Base-by-base conservation (phyloP, 2,329 filamentous ascomycete species). In the Fusarium caatingaense region DNA sequence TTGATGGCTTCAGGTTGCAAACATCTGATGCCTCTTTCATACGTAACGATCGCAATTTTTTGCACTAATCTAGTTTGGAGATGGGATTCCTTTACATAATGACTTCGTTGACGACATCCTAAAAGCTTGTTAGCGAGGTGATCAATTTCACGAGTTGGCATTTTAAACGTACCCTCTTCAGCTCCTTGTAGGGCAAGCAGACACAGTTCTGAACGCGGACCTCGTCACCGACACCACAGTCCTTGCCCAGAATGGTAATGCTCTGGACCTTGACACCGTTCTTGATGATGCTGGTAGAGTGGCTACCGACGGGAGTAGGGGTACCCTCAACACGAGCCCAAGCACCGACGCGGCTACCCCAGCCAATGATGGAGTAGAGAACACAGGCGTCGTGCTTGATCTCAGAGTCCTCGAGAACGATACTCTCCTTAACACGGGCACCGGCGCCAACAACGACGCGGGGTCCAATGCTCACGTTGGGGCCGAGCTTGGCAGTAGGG, bases 211-310 rank as follows among this genome's bases (percentile, higher is more conserved):
- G 95, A 74, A 99, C 94, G 68, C 94, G 89, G 13, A 98, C 91
- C 82, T 98, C 96, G 76, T 99, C 96, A 6, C 92, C 94, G 30
- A 98, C 96, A 59, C 86, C 89, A 77, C 95, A 98, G 81, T 99
- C 96, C 86, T 98, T 98, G 78, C 95, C 95, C 68, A 99, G 82
- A 73, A 98, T 99, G 48, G 95, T 98, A 78, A 98, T 96, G 81
- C 93, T 97, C 86, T 98, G 96, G 54, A 99, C 96, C 86, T 98
- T 98, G 81, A 98, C 91, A 54, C 96, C 96, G 77, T 98, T 97
- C 89, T 98, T 98, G 81, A 98, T 87, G 76, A 98, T 94, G 82
- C 92, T 97, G 16, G 95, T 98, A 56, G 89, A 92, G 84, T 98
- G 95, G 84, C 92, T 97, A 55, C 88, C 91, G 58, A 93, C 89